These are phyloP conservation scores for Hemileccinum rubropunctum DNA, from an alignment of 768 basidiomycete species.

Conservation along the genomic window DNA sequence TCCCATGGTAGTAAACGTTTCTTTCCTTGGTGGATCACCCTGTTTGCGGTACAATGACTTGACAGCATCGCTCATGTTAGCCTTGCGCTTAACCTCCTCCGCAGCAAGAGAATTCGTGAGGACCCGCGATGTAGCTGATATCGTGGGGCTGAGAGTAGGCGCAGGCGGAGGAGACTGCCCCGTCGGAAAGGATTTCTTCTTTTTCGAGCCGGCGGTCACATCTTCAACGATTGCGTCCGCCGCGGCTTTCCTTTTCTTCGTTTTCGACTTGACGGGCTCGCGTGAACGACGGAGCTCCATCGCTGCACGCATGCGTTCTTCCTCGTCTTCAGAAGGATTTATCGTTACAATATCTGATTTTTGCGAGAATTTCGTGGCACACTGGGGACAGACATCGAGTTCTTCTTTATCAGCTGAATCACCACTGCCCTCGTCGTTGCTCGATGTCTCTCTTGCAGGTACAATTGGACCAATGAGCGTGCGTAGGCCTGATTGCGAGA, in stretches of 20 bases:
- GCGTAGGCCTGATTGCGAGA: conserved; percentile 80
- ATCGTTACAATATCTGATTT: conserved; percentile 54
- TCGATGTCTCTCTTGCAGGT: conserved; percentile 20
- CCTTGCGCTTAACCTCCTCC: conserved; percentile 83
- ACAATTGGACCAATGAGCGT: conserved; percentile 41
- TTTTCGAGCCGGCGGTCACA: conserved; percentile 41
- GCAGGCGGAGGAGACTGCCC: conserved; percentile 23
- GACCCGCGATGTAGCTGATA: conserved; percentile 59
- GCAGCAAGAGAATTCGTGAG: conserved; percentile 69
- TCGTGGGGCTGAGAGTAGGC: conserved; percentile 42
- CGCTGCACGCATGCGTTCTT: conserved; percentile 48
- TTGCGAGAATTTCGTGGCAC: conserved; percentile 65
- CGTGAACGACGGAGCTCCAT: conserved; percentile 59
- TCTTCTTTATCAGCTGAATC: conserved; percentile 23
- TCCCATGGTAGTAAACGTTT: conserved; percentile 89
- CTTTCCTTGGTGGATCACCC: conserved; percentile 61
- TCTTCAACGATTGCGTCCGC: conserved; percentile 23
- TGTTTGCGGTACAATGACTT: conserved; percentile 68
- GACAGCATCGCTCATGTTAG: conserved; percentile 82
- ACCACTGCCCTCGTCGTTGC: conserved; percentile 28
- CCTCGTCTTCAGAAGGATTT: conserved; percentile 71
- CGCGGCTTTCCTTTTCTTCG: conserved; percentile 63
- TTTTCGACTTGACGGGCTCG: conserved; percentile 51
- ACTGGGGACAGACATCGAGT: conserved; percentile 73
- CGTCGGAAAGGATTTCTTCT: conserved; percentile 29